Evolutionary conservation across 805 yeast species (phyloP).

Genomic region (Saccharomyces kudriavzevii): DNA sequence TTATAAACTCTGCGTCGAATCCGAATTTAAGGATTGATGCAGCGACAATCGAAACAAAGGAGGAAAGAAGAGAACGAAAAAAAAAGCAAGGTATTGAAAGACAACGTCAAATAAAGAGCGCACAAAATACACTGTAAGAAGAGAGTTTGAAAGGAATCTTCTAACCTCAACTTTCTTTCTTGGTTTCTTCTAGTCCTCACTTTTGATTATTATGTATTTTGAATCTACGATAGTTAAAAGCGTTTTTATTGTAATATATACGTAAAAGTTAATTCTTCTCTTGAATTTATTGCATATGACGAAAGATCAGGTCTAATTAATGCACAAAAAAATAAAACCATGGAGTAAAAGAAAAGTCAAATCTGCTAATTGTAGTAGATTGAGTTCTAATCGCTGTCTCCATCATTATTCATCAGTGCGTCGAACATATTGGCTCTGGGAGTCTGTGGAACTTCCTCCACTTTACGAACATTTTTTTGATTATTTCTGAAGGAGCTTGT

Average conservation of each 20-base stretch:
- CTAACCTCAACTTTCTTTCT: background rate
- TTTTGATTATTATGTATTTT: background rate
- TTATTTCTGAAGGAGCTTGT: conserved; percentile 24
- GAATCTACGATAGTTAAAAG: background rate
- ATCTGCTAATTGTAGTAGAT: background rate
- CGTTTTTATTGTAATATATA: background rate
- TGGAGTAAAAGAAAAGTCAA: conserved; percentile 1
- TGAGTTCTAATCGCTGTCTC: conserved; percentile 13
- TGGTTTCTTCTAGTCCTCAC: background rate
- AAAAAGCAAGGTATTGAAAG: conserved; percentile 37
- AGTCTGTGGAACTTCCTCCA: conserved; percentile 19
- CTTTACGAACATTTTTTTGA: conserved; percentile 19
- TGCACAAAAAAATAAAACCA: conserved; percentile 11
- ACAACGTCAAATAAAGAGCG: conserved; percentile 13
- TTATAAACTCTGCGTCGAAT: conserved; percentile 16
- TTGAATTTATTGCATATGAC: background rate
- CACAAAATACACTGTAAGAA: background rate
- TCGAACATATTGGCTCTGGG: conserved; percentile 27
- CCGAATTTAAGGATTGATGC: background rate
- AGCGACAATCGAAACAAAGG: conserved; percentile 40
- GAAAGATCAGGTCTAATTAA: conserved; percentile 1
- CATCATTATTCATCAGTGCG: conserved; percentile 28
- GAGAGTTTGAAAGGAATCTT: background rate
- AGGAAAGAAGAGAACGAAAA: conserved; percentile 48
- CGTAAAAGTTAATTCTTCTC: conserved; percentile 1